Evolutionary conservation across 2,329 filamentous ascomycete genomes (phyloP), one percentile per base, ranked within the genome.

Genomic region (Arthrobotrys musiformis): DNA sequence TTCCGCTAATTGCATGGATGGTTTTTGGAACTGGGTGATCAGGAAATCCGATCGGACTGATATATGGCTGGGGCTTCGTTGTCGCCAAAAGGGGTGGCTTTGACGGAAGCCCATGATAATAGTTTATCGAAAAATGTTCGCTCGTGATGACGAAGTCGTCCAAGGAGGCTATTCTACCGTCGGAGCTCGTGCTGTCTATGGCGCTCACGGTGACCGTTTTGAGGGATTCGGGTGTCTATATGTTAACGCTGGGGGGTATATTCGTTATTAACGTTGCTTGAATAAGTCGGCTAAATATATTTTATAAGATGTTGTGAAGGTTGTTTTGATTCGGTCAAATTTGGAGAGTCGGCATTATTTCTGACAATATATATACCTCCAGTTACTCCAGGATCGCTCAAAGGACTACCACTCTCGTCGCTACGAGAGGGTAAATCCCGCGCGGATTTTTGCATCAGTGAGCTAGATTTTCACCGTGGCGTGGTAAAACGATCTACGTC

Each of bases 51-150:
- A 26, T 26, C 8, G 54, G 33, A 3, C 17, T 17, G 33, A 22
- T 26, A 9, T 15, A 8, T 8, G 33, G 17, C n/a, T 33, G 17
- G 4, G 54, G 54, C 17, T 40, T 37, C 1, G 54, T 58, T 24
- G 54, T 58, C 6, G 54, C 54, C 9, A 58, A 24, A 37, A 58
- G 54, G 7, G 33, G 17, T 9, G 54, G 54, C 2, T 26, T 24
- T 19, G 54, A 58, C 11, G 54, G 54, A 40, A 58, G 54, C 4
- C 54, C 54, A 7, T 24, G 13, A 17, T 58, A 58, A n/a, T 56
- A 48, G 44, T 52, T 30, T 52, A 30, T 52, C 48, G 48, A 30
- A 52, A 52, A 52, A 13, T 30, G 24, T 3, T 30, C 13, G 8
- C 24, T 52, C 30, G 48, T 24, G 24, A 30, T n/a, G 24, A 17